Evolutionary conservation across 2,329 filamentous ascomycete genomes (phyloP).

Genomic region (Aspergillus nomiae): DNA sequence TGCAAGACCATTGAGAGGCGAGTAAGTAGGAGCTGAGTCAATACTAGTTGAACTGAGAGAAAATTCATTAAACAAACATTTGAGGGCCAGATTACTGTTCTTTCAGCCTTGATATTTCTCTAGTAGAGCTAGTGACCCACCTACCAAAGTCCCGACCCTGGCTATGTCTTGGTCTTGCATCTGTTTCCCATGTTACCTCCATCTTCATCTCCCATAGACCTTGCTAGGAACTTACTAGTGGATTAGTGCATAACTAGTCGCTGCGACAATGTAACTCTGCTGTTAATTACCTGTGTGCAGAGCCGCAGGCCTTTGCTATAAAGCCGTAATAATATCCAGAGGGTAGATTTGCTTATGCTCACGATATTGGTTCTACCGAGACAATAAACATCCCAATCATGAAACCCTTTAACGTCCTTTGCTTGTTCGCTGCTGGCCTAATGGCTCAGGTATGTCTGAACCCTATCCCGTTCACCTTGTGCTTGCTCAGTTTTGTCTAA

Average conservation of each 20-base stretch:
- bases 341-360: not conserved
- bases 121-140: not conserved
- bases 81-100: not conserved
- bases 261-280: not conserved
- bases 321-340: not conserved
- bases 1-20: too few relatives aligned
- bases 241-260: not conserved
- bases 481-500: not conserved
- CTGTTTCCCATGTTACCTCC: not conserved
- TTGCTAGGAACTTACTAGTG: not conserved
- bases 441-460: not conserved
- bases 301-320: not conserved
- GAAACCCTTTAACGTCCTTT: not conserved
- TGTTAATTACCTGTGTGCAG: not conserved
- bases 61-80: too few relatives aligned
- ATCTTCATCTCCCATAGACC: not conserved
- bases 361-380: not conserved
- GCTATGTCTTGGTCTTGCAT: not conserved
- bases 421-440: not conserved
- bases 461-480: too few relatives aligned
- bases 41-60: too few relatives aligned
- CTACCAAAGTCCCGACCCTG: not conserved
- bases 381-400: not conserved
- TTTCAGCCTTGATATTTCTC: not conserved
- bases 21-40: too few relatives aligned